Percentiles rank a stretch among this genome's conserved stretches.
Evolutionary conservation across 2,329 filamentous ascomycete species (phyloP).

Genomic region (Zymoseptoria tritici): DNA sequence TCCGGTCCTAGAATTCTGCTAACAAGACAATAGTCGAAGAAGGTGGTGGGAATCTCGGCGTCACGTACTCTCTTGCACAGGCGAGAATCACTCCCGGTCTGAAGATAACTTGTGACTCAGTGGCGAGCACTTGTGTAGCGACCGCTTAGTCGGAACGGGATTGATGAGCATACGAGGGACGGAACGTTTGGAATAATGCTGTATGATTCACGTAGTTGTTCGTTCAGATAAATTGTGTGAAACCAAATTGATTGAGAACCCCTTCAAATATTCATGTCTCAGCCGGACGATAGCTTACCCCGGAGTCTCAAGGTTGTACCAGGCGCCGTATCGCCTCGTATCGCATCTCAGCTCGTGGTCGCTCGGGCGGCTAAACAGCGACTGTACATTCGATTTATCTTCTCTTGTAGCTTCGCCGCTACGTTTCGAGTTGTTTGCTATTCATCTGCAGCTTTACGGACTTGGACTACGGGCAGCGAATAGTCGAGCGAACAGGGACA

Average conservation of each 20-base stretch:
- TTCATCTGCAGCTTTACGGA: background rate
- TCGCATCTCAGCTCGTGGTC: background rate
- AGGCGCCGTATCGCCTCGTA: background rate
- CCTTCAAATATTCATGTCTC: background rate
- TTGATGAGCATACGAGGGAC: background rate
- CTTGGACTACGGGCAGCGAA: background rate
- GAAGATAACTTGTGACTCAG: slow-evolving; percentile 21
- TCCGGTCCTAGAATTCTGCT: background rate
- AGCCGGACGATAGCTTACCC: background rate
- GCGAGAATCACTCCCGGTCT: slow-evolving; percentile 16
- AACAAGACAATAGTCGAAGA: slow-evolving; percentile 3
- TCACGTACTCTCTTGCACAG: slow-evolving; percentile 15
- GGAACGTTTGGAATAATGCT: background rate
- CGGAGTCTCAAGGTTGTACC: background rate
- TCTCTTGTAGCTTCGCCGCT: background rate
- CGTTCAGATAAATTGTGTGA: background rate
- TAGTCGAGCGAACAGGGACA: background rate
- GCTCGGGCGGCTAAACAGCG: background rate
- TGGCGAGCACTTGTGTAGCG: slow-evolving; percentile 12
- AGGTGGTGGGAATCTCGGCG: slow-evolving; percentile 2
- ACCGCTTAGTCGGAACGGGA: background rate
- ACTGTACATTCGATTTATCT: background rate
- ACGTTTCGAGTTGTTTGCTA: background rate
- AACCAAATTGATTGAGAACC: background rate
- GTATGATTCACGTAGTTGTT: background rate